phyloP scores from a whole-genome alignment of 2,329 filamentous ascomycete species.

The Bipolaris gigantea region DNA sequence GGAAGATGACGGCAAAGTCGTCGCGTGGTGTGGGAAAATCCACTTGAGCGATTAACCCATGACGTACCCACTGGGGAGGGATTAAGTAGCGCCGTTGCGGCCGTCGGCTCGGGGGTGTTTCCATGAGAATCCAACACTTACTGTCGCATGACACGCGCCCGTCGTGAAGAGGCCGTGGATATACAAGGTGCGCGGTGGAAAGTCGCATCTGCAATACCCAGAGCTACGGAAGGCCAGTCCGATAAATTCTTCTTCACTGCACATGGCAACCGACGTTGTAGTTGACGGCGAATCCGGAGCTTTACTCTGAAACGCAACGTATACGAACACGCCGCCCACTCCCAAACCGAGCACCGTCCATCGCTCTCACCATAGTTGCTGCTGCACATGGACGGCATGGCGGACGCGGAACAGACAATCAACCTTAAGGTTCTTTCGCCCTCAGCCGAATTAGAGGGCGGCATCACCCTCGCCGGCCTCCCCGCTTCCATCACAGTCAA shows the following conservation, averaged over 20 bases:
- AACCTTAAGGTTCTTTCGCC: slow-evolving; percentile 47
- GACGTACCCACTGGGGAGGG: slow-evolving; percentile 24
- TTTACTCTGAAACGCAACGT: slow-evolving; percentile 34
- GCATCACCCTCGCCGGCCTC: slow-evolving; percentile 36
- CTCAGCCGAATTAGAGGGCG: slow-evolving; percentile 43
- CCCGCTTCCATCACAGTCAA: slow-evolving; percentile 51
- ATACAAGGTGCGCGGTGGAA: background rate
- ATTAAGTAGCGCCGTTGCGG: slow-evolving; percentile 21
- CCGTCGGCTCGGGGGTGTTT: slow-evolving; percentile 16
- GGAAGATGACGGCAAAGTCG: slow-evolving; percentile 18
- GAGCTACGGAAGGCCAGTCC: background rate
- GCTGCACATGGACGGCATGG: slow-evolving; percentile 25
- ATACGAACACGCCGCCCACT: slow-evolving; percentile 26
- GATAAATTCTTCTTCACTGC: background rate
- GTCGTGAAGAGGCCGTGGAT: background rate
- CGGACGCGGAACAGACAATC: slow-evolving; percentile 26
- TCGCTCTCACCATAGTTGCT: slow-evolving; percentile 5
- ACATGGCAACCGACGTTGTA: slow-evolving; percentile 12
- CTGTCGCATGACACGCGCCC: slow-evolving; percentile 4
- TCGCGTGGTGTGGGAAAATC: slow-evolving; percentile 23
- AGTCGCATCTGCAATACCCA: background rate
- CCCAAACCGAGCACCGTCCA: slow-evolving; percentile 2
- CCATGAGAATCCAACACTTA: background rate
- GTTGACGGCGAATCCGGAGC: slow-evolving; percentile 19
- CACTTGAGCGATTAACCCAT: slow-evolving; percentile 25